These are phyloP conservation scores for Calycina marina DNA, from an alignment of 2,329 filamentous ascomycete genomes.

Conservation along the genomic window DNA sequence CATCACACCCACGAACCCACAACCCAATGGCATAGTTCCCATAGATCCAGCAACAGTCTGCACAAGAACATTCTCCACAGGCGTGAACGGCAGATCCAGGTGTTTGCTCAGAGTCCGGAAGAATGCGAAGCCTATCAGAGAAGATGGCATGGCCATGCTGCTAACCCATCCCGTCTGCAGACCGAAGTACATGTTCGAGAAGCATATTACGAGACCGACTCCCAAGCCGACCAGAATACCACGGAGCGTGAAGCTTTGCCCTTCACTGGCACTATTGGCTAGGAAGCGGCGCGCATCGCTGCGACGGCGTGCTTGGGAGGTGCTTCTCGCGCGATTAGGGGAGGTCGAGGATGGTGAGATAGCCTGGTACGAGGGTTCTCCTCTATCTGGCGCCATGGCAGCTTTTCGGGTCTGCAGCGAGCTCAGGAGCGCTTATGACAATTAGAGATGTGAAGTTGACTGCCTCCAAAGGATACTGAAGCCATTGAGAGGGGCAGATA, in stretches of 20 bases:
- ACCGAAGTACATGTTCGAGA: conserved; percentile 98
- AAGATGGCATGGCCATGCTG: conserved; percentile 94
- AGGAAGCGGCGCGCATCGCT: conserved; percentile 19
- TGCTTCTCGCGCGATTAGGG: conserved; percentile 2
- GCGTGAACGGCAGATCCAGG: conserved; percentile 70
- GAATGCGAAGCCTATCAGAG: conserved; percentile 84
- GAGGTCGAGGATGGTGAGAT: conserved; percentile 8
- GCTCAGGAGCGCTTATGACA: no score
- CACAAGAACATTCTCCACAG: conserved; percentile 91
- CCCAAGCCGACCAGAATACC: conserved; percentile 65
- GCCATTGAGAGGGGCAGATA: no score
- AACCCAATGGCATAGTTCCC: conserved; percentile 91
- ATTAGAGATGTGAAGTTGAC: no score
- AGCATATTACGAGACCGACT: conserved; percentile 84
- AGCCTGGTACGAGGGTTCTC: conserved; percentile 13
- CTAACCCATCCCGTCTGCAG: conserved; percentile 71
- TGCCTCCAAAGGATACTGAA: no score
- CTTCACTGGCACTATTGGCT: conserved; percentile 19
- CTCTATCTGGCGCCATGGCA: conserved; percentile 17
- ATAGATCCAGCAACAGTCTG: conserved; percentile 93
- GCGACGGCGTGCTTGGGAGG: conserved; percentile 10
- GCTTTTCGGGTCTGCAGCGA: background rate
- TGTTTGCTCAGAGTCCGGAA: conserved; percentile 68
- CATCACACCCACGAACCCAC: conserved; percentile 89
- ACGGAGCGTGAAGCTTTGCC: conserved; percentile 68